Percentiles rank a stretch among this genome's conserved stretches.
Conservation (phyloP, 2,329 filamentous ascomycete species). For the Aspergillaceae sp. region DNA sequence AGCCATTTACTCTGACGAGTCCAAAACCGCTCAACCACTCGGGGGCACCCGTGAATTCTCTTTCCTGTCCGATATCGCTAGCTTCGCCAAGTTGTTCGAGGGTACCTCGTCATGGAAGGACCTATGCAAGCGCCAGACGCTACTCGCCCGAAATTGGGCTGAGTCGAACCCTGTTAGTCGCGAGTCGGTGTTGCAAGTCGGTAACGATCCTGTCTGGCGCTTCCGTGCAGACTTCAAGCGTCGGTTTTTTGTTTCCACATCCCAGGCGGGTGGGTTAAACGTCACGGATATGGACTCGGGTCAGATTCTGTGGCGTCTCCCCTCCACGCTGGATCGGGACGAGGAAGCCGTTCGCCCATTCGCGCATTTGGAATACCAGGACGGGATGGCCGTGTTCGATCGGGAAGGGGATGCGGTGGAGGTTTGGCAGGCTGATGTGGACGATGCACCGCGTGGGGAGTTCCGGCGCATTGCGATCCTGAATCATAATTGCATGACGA, state of each 20-base stretch:
- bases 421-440: conserved; percentile 36
- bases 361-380: conserved; percentile 42
- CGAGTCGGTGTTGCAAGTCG: conserved; percentile 35
- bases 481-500: conserved; percentile 35
- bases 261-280: conserved; percentile 37
- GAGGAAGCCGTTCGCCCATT: conserved; percentile 32
- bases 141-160: conserved; percentile 35
- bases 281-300: conserved; percentile 42
- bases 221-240: conserved; percentile 41
- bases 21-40: conserved; percentile 22
- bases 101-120: conserved; percentile 36
- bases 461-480: conserved; percentile 35
- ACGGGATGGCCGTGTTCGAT: conserved; percentile 40
- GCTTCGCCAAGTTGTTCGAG: conserved; percentile 28
- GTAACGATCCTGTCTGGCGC: conserved; percentile 37
- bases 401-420: conserved; percentile 38
- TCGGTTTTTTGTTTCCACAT: conserved; percentile 39
- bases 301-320: conserved; percentile 30
- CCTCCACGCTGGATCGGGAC: conserved; percentile 17
- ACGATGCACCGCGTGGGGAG: conserved; percentile 27
- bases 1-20: conserved; percentile 30
- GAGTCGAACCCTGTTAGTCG: conserved; percentile 23
- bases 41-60: conserved; percentile 22
- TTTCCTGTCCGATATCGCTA: conserved; percentile 17
- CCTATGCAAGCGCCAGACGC: conserved; percentile 34